These are phyloP conservation scores for Cucurbita maxima DNA, from an alignment of 306 rosid species.

Conservation along the genomic window DNA sequence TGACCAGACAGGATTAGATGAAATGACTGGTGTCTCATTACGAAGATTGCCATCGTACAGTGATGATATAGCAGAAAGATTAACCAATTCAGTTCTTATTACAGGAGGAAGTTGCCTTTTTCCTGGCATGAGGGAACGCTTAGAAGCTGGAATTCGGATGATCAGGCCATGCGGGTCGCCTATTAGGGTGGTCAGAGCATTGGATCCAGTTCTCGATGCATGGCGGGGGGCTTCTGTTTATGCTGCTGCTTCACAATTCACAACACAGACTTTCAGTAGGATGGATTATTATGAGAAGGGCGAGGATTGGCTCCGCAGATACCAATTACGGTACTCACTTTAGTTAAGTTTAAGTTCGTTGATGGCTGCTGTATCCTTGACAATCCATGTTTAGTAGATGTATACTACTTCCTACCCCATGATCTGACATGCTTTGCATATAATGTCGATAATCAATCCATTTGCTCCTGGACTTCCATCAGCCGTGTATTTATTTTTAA, in stretches of 20 bases:
- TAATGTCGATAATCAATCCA: background rate
- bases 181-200: slow-evolving; percentile 55
- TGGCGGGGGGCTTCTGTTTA: slow-evolving; percentile 90
- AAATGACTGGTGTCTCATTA: slow-evolving; percentile 76
- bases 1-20: slow-evolving; percentile 83
- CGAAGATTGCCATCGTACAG: slow-evolving; percentile 52
- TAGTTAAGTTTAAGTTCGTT: slow-evolving; percentile 6
- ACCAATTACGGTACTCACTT: slow-evolving; percentile 49
- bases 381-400: background rate
- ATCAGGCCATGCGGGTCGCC: slow-evolving; percentile 68
- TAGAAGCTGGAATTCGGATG: slow-evolving; percentile 80
- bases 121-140: slow-evolving; percentile 68
- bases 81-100: slow-evolving; percentile 53
- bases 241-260: slow-evolving; percentile 51
- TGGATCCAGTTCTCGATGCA: slow-evolving; percentile 81
- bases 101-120: slow-evolving; percentile 79
- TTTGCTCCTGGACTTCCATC: background rate
- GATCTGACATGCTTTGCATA: background rate
- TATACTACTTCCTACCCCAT: background rate
- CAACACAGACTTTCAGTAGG: slow-evolving; percentile 64
- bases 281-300: slow-evolving; percentile 73
- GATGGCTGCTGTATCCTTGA: background rate
- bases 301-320: slow-evolving; percentile 70
- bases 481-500: background rate
- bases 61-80: slow-evolving; percentile 37